These are phyloP conservation scores for Athelia psychrophila DNA, from an alignment of 1,284 basidiomycete genomes.

Conservation along the genomic window DNA sequence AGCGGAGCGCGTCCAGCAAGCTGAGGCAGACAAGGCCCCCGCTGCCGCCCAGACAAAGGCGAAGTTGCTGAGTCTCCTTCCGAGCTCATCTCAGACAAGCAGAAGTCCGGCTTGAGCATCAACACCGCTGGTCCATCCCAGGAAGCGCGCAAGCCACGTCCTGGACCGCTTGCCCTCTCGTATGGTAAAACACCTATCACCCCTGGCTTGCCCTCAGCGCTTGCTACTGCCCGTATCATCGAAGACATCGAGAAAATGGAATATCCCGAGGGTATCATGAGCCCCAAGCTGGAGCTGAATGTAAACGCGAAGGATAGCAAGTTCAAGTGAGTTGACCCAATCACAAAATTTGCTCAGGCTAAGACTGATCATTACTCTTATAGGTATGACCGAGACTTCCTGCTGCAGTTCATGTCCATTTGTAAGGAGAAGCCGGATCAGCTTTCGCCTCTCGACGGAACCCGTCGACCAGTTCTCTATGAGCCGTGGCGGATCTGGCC, in stretches of 20 bases:
- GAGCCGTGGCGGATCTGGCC: neutral
- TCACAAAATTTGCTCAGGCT: neutral
- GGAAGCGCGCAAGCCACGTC: constrained; percentile 44
- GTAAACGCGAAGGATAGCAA: too few relatives aligned
- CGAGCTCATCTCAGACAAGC: constrained; percentile 20
- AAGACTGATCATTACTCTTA: neutral
- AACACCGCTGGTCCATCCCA: constrained; percentile 45
- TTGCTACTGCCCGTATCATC: constrained; percentile 72
- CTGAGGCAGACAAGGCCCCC: constrained; percentile 32
- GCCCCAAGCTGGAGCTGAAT: too few relatives aligned
- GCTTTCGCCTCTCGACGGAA: constrained; percentile 58
- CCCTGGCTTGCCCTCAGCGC: constrained; percentile 57
- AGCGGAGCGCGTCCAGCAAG: constrained; percentile 31
- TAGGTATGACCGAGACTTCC: constrained; percentile 77
- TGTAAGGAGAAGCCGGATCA: constrained; percentile 74
- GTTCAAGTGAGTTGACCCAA: neutral
- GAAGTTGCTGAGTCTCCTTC: constrained; percentile 27
- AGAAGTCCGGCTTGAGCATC: constrained; percentile 58
- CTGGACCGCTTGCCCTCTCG: constrained; percentile 72
- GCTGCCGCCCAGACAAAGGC: constrained; percentile 11
- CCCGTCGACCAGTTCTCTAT: constrained; percentile 10
- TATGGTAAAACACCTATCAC: constrained; percentile 32
- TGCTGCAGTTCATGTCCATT: constrained; percentile 76
- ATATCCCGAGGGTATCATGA: too few relatives aligned
- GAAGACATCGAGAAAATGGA: too few relatives aligned